These are phyloP conservation scores for Apiotrichum sp. DNA, from an alignment of 1,284 basidiomycete genomes.

Conservation along the genomic window DNA sequence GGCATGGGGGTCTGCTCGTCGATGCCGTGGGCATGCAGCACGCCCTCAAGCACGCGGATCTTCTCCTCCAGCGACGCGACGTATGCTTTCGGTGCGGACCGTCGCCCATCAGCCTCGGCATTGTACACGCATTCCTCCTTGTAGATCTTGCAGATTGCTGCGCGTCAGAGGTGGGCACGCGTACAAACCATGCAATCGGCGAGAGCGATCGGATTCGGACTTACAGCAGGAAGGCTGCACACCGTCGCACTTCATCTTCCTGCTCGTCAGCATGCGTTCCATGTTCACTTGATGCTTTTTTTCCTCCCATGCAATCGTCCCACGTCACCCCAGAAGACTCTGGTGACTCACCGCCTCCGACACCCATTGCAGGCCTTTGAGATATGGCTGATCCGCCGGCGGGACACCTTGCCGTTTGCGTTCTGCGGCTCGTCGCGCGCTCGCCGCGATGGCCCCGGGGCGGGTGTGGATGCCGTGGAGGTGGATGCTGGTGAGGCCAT, in stretches of 20 bases:
- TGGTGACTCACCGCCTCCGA: slow-evolving; percentile 13
- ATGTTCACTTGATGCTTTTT: background rate
- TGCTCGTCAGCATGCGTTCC: slow-evolving; percentile 2
- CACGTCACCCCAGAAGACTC: background rate
- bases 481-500: too few species aligned
- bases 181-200: too few species aligned
- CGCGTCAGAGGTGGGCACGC: background rate
- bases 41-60: slow-evolving; percentile 15
- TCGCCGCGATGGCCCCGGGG: too few species aligned
- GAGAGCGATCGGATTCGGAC: background rate
- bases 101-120: slow-evolving; percentile 18
- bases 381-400: slow-evolving; percentile 17
- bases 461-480: too few species aligned
- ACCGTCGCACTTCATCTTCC: slow-evolving; percentile 21
- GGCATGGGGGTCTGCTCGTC: background rate
- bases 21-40: slow-evolving; percentile 9
- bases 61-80: slow-evolving; percentile 17
- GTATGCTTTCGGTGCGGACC: slow-evolving; percentile 18
- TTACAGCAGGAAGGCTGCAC: slow-evolving; percentile 16
- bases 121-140: slow-evolving; percentile 21
- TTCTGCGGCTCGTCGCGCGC: too few species aligned
- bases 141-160: slow-evolving; percentile 21
- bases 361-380: slow-evolving; percentile 20
- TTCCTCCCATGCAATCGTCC: too few species aligned
- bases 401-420: slow-evolving; percentile 5